Base-by-base conservation (phyloP, 352 stramenopile species). In the Globisporangium polare region DNA sequence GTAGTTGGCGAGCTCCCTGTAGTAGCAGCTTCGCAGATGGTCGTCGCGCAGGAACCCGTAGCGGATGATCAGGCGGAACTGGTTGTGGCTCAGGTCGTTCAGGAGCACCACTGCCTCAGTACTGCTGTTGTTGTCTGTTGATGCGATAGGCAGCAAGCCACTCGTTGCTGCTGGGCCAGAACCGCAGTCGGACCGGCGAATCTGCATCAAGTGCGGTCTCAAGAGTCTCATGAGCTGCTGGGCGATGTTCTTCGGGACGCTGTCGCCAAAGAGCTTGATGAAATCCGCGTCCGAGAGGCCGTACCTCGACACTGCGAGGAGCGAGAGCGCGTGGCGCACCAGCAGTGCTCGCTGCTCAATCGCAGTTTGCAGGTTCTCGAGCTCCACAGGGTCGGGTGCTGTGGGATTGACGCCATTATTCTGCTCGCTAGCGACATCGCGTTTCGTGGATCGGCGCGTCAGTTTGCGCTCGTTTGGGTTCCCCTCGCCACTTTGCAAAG, bases 81-180 rank as follows among this genome's bases (percentile, higher is more conserved):
- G 80, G 63, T 93, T 93, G 61, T 94, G 83, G 51, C 79, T 93
- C 7, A 94, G 53, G 45, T 91, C 84, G 43, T 88, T 84, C 5
- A 92, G 58, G 37, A 90, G 71, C 31, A 90, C 60, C n/a, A 56
- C 39, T 8, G 70, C 63, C 41, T 39, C 45, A 31, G 18, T 31
- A 20, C n/a, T 46, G 29, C 57, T 66, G 31, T 24, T 69, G 46
- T 24, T 43, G 50, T 5, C 31, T 17, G 10, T 0, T 58, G 35
- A 13, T 58, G 22, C 8, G 9, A 18, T 39, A 26, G 50, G 33
- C n/a, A 42, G 7, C 3, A 17, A 29, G 24, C 2, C 20, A 47
- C 13, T 42, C 9, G 18, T 5, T 22, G 1, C 27, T 37, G 3
- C n/a, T 37, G 15, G 20, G 22, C 39, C 31, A 42, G 49, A 29